Conservation (phyloP, 78 protist genomes). For the Dictyostelium firmibasis region DNA sequence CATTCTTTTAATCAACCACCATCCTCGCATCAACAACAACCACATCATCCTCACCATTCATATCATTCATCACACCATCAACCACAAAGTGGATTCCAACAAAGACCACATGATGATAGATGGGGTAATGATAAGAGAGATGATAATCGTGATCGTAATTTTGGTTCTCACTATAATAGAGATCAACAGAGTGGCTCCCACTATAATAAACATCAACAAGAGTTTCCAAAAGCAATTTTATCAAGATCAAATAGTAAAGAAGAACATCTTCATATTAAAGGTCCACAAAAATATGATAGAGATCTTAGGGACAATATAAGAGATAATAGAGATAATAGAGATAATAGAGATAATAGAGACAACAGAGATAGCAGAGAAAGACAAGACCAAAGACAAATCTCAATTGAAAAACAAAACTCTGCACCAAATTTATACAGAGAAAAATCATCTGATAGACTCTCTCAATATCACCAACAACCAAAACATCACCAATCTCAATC, state of each 20-base stretch:
- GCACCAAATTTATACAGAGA: not conserved
- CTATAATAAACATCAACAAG: not conserved
- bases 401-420: not conserved
- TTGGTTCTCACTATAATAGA: not conserved
- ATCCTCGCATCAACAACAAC: not conserved
- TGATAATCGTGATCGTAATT: not conserved
- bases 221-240: not conserved
- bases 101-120: not conserved
- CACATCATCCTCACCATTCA: not conserved
- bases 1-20: not conserved
- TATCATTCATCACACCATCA: not conserved
- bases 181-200: not conserved
- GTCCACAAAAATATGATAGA: not conserved
- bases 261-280: not conserved
- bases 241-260: slow-evolving; percentile 7
- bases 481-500: not conserved
- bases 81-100: not conserved
- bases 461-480: not conserved
- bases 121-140: not conserved
- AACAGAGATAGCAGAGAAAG: not conserved
- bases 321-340: not conserved
- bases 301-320: not conserved
- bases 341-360: not conserved
- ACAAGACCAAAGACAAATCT: not conserved
- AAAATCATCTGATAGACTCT: not conserved